Evolutionary conservation across 179 eudicot genomes (phyloP).

Genomic region (Patellifolia procumbens): DNA sequence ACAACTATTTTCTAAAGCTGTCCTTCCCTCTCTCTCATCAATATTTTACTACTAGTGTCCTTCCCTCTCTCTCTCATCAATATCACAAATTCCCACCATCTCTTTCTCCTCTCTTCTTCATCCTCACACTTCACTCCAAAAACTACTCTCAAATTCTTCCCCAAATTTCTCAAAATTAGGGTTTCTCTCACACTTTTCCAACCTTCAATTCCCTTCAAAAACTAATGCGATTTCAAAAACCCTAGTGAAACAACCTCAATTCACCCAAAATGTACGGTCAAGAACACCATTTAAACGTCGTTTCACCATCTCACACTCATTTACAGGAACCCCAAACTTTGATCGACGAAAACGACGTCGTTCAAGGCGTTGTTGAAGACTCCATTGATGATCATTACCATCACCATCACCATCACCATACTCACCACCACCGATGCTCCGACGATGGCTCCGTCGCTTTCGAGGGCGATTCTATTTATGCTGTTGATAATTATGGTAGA

Average conservation of each 20-base stretch:
- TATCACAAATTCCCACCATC: slow-evolving; percentile 15
- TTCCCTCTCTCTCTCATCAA: background rate
- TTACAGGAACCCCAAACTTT: background rate
- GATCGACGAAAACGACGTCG: slow-evolving; percentile 14
- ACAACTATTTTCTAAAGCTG: background rate
- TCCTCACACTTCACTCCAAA: slow-evolving; percentile 3
- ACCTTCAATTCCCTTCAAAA: background rate
- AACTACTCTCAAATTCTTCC: background rate
- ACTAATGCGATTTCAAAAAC: slow-evolving; percentile 16
- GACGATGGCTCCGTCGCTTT: slow-evolving; percentile 2
- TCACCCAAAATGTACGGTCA: slow-evolving; percentile 9
- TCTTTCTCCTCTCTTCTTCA: background rate
- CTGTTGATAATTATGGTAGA: slow-evolving; percentile 21
- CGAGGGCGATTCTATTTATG: slow-evolving; percentile 23
- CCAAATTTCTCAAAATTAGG: slow-evolving; percentile 7
- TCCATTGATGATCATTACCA: slow-evolving; percentile 2
- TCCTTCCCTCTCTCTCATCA: background rate
- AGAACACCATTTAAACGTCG: slow-evolving; percentile 17
- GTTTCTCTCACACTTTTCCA: background rate
- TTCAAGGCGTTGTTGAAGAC: slow-evolving; percentile 17
- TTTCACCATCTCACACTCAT: slow-evolving; percentile 13
- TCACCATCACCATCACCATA: slow-evolving; percentile 11
- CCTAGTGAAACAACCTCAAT: background rate
- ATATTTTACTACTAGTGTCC: background rate
- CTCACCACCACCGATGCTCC: slow-evolving; percentile 5